A percentile compares a stretch with the other conserved stretches of the same genome.
These are phyloP conservation scores for Gastrolobium bilobum DNA, from an alignment of 306 rosid species.

Conservation along the genomic window DNA sequence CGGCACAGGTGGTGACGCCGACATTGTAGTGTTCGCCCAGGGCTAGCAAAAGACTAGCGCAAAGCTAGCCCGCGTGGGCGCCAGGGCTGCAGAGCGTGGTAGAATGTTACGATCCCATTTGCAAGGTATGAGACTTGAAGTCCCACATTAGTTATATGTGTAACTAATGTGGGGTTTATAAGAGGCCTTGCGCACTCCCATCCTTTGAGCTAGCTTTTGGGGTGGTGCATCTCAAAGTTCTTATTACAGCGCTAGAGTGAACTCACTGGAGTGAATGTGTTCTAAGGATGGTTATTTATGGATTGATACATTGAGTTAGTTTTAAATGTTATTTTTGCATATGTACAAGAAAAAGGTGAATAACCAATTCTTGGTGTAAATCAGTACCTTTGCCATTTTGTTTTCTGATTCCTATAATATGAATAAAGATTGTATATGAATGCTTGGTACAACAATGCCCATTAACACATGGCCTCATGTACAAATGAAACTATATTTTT, in stretches of 20 bases:
- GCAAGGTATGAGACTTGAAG: no score
- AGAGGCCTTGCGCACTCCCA: no score
- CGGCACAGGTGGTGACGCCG: no score
- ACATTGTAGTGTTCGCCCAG: no score
- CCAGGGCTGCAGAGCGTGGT: no score
- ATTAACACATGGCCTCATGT: neutral
- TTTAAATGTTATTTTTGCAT: slow-evolving; percentile 9
- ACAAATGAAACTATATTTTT: slow-evolving; percentile 21
- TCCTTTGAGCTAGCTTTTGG: no score
- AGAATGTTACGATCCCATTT: no score
- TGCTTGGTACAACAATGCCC: slow-evolving; percentile 26
- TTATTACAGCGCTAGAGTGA: neutral
- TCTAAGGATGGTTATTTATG: slow-evolving; percentile 6
- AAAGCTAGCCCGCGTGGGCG: no score
- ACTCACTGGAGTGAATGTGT: slow-evolving; percentile 12
- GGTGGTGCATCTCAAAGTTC: no score
- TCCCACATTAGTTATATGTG: no score
- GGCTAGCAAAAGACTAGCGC: no score
- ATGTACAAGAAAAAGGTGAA: neutral
- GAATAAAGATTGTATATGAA: slow-evolving; percentile 1
- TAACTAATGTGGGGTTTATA: no score
- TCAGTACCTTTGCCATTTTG: slow-evolving; percentile 11
- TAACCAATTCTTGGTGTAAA: slow-evolving; percentile 22
- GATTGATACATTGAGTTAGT: neutral
- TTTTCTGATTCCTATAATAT: slow-evolving; percentile 2